Evolutionary conservation across 257 asterid genomes (phyloP).

Genomic region (Rauvolfia tetraphylla): DNA sequence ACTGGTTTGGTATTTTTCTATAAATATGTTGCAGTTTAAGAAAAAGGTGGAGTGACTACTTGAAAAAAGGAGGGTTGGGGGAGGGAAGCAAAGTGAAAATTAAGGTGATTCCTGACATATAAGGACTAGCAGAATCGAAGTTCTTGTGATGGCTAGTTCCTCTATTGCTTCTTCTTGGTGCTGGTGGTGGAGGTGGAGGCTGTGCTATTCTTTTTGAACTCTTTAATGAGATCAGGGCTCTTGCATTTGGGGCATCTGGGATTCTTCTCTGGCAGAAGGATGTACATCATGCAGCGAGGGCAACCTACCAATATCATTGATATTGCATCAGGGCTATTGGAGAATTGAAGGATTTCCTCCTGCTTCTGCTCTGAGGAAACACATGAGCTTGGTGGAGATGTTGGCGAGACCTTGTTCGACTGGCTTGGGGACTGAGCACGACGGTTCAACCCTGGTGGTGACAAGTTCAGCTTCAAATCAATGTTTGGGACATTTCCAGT

Average conservation of each 20-base stretch:
- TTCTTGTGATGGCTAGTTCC: conserved; percentile 14
- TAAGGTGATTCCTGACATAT: not conserved
- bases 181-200: conserved; percentile 2
- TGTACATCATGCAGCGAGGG: conserved; percentile 83
- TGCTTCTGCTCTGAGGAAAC: conserved; percentile 61
- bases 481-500: conserved; percentile 33
- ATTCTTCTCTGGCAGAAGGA: conserved; percentile 71
- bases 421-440: conserved; percentile 30
- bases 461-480: conserved; percentile 41
- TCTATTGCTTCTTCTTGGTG: conserved; percentile 28
- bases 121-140: not conserved
- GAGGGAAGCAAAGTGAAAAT: not conserved
- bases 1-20: not conserved
- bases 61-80: no score
- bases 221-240: conserved; percentile 65
- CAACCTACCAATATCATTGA: conserved; percentile 54
- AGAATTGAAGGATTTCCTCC: conserved; percentile 40
- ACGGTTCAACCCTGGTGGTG: conserved; percentile 36
- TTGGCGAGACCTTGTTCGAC: conserved; percentile 26
- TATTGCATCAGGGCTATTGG: conserved; percentile 46
- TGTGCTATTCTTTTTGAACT: conserved; percentile 24
- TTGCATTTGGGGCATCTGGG: conserved; percentile 84
- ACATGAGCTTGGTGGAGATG: conserved; percentile 47
- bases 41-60: conserved; percentile 54
- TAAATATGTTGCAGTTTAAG: not conserved